Evolutionary conservation across 306 rosid genomes (phyloP).

Genomic region (Quercus engelmannii): DNA sequence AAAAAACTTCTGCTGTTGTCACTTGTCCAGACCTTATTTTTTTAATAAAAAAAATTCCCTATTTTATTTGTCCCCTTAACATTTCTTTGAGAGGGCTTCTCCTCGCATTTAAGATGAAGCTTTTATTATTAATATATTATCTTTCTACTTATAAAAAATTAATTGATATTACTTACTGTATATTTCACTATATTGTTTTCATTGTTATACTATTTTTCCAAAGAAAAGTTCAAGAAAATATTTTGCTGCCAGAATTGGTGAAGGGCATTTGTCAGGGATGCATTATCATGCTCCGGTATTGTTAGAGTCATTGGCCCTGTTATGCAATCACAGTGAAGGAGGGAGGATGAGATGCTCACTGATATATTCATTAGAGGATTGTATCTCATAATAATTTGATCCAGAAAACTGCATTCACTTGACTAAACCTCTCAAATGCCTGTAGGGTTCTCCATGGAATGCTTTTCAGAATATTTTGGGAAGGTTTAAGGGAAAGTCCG

Average conservation of each 20-base stretch:
- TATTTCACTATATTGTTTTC: not conserved
- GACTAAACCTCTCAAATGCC: conserved; percentile 7
- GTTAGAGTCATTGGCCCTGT: not conserved
- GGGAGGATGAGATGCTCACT: conserved; percentile 8
- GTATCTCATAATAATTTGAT: conserved; percentile 3
- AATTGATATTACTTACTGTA: not conserved
- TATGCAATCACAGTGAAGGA: not conserved
- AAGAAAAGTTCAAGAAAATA: not conserved
- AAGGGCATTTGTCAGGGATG: not conserved
- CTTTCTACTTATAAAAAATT: no score
- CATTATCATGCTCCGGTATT: not conserved
- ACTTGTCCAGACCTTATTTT: not conserved
- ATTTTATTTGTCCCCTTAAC: not conserved
- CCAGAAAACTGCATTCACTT: not conserved
- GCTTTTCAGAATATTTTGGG: conserved; percentile 46
- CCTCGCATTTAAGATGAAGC: not conserved
- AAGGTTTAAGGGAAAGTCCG: conserved; percentile 48
- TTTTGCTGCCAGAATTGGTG: not conserved
- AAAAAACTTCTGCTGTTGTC: conserved; percentile 6
- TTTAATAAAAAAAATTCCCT: not conserved
- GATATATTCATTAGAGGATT: not conserved
- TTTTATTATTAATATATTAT: not conserved
- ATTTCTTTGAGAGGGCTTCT: not conserved
- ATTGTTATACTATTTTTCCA: not conserved
- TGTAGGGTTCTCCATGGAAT: conserved; percentile 49